These are phyloP conservation scores for Nemania diffusa DNA, from an alignment of 2,329 filamentous ascomycete species.

Conservation along the genomic window DNA sequence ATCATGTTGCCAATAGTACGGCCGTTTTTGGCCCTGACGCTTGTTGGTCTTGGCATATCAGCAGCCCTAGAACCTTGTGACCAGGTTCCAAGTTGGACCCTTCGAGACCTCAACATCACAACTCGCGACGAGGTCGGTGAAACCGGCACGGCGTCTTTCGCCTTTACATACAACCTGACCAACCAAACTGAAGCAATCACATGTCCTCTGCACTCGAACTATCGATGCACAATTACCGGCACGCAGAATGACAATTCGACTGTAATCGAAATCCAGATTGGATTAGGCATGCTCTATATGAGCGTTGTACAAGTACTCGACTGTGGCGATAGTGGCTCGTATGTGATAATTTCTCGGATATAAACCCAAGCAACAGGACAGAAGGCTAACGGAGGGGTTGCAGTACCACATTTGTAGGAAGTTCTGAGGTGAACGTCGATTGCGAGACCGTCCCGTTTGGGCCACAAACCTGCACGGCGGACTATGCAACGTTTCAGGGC, in stretches of 20 bases:
- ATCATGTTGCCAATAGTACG: constrained; percentile 22
- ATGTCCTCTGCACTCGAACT: constrained; percentile 33
- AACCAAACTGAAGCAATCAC: constrained; percentile 29
- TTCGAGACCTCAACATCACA: constrained; percentile 29
- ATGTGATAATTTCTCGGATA: not conserved
- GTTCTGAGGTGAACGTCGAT: constrained; percentile 11
- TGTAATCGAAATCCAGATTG: constrained; percentile 31
- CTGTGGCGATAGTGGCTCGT: constrained; percentile 29
- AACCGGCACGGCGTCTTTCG: constrained; percentile 22
- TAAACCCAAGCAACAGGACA: not conserved
- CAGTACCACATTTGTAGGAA: constrained; percentile 32
- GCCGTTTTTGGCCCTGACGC: constrained; percentile 7
- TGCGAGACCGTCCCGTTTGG: constrained; percentile 25
- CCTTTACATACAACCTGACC: constrained; percentile 33
- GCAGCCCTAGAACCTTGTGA: constrained; percentile 22
- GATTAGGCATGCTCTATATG: constrained; percentile 23
- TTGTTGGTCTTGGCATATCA: constrained; percentile 17
- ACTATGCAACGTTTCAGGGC: constrained; percentile 17
- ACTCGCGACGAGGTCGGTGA: constrained; percentile 28
- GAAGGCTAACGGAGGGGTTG: not conserved
- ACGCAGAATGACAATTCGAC: constrained; percentile 34
- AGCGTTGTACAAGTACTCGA: constrained; percentile 24
- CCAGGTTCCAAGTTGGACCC: constrained; percentile 29
- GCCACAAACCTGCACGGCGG: constrained; percentile 22
- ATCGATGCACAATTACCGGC: constrained; percentile 31